phyloP scores from a whole-genome alignment of 495 filamentous ascomycete genomes.

The Annulohypoxylon moriforme region DNA sequence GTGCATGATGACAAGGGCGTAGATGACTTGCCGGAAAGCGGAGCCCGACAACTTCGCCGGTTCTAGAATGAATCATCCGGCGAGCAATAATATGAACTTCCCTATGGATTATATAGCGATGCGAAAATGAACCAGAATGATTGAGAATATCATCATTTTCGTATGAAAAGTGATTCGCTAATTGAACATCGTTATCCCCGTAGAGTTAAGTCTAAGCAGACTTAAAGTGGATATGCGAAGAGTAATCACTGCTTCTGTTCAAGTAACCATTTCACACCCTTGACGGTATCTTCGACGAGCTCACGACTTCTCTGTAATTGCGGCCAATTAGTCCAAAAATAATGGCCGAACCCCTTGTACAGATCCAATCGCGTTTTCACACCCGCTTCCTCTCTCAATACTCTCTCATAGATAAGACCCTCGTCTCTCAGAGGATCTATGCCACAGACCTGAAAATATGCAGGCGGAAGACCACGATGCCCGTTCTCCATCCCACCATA shows the following conservation, averaged over 20 bases:
- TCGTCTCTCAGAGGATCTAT: slow-evolving; percentile 57
- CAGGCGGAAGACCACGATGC: slow-evolving; percentile 46
- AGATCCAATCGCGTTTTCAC: slow-evolving; percentile 52
- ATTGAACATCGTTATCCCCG: not conserved
- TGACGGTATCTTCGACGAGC: slow-evolving; percentile 41
- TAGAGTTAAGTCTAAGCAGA: not conserved
- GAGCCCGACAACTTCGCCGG: slow-evolving; percentile 1
- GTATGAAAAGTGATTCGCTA: not conserved
- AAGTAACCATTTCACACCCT: slow-evolving; percentile 41
- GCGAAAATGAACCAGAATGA: not conserved
- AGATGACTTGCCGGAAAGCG: slow-evolving; percentile 37
- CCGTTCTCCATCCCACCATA: slow-evolving; percentile 26
- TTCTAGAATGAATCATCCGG: not conserved
- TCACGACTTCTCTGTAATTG: slow-evolving; percentile 35
- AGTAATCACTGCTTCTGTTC: slow-evolving; percentile 29
- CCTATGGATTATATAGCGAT: not conserved
- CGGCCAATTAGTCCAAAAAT: slow-evolving; percentile 54
- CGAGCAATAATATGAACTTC: not conserved
- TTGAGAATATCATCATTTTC: not conserved
- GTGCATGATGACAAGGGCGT: slow-evolving; percentile 32
- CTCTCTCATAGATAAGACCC: slow-evolving; percentile 54
- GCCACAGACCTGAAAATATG: slow-evolving; percentile 55
- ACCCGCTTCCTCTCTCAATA: slow-evolving; percentile 51
- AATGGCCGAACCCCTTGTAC: slow-evolving; percentile 59
- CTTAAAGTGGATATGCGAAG: not conserved